Conservation (phyloP, 371 early-diverging fungal genomes). For the Mortierella sp. region DNA sequence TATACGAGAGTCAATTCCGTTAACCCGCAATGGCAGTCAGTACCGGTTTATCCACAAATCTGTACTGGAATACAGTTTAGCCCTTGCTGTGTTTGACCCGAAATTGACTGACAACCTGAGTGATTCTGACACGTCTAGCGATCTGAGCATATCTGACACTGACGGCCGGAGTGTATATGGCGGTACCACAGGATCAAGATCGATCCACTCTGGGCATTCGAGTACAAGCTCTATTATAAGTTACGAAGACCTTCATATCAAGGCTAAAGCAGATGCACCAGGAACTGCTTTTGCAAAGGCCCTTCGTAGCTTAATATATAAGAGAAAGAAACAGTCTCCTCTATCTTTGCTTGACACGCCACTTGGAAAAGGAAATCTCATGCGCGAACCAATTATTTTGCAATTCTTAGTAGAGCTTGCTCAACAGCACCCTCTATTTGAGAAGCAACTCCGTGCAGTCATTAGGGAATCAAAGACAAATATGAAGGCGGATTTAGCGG, state of each 20-base stretch:
- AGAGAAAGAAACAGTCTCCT: too few relatives aligned
- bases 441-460: background rate
- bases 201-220: background rate
- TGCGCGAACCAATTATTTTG: slow-evolving; percentile 4
- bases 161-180: too few relatives aligned
- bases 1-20: slow-evolving; percentile 1
- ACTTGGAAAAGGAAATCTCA: slow-evolving; percentile 6
- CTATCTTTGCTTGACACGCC: background rate
- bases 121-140: too few relatives aligned
- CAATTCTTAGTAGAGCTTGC: slow-evolving; percentile 14
- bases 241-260: background rate
- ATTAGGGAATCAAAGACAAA: slow-evolving; percentile 2
- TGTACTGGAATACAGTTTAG: background rate
- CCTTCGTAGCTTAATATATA: too few relatives aligned
- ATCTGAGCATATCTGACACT: too few relatives aligned
- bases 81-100: slow-evolving; percentile 5
- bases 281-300: background rate
- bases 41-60: slow-evolving; percentile 21
- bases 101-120: background rate
- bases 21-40: slow-evolving; percentile 7
- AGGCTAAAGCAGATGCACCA: background rate
- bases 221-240: background rate
- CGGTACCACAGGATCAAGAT: background rate
- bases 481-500: background rate
- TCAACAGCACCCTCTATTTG: background rate